These are phyloP conservation scores for Juglanconis oblonga DNA, from an alignment of 2,329 filamentous ascomycete species.

Conservation along the genomic window DNA sequence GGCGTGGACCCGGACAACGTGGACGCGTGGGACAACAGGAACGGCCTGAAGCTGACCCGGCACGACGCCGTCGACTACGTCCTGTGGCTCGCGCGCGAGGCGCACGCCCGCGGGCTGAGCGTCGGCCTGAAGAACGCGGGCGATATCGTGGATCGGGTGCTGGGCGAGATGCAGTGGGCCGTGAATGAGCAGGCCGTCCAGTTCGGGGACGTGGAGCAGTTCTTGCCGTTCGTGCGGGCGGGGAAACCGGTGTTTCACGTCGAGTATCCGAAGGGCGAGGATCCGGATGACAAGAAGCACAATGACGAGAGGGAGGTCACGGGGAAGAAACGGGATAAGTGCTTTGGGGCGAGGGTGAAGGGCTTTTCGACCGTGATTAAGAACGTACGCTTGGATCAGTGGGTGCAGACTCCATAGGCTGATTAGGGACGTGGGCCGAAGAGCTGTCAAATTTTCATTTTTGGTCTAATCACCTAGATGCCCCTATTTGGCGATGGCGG, in stretches of 20 bases:
- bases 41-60: conserved; percentile 48
- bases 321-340: conserved; percentile 32
- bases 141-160: conserved; percentile 38
- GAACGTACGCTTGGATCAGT: conserved; percentile 16
- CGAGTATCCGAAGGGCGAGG: conserved; percentile 50
- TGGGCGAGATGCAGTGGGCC: conserved; percentile 46
- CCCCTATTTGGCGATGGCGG: no score
- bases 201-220: conserved; percentile 49
- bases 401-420: conserved; percentile 12
- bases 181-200: conserved; percentile 58
- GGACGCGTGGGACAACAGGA: conserved; percentile 53
- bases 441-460: no score
- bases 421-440: no score
- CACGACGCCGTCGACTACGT: conserved; percentile 48
- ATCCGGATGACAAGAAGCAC: conserved; percentile 13
- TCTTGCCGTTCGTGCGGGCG: conserved; percentile 44
- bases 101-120: conserved; percentile 42
- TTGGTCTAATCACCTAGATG: no score
- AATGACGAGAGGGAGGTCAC: conserved; percentile 31
- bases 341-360: conserved; percentile 18
- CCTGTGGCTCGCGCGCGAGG: conserved; percentile 45
- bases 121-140: conserved; percentile 57
- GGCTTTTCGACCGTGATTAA: conserved; percentile 19
- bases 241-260: conserved; percentile 60
- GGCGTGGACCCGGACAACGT: conserved; percentile 59